Base-by-base conservation (phyloP, 106 monocot genomes). In the Acanthochlamys bracteata region DNA sequence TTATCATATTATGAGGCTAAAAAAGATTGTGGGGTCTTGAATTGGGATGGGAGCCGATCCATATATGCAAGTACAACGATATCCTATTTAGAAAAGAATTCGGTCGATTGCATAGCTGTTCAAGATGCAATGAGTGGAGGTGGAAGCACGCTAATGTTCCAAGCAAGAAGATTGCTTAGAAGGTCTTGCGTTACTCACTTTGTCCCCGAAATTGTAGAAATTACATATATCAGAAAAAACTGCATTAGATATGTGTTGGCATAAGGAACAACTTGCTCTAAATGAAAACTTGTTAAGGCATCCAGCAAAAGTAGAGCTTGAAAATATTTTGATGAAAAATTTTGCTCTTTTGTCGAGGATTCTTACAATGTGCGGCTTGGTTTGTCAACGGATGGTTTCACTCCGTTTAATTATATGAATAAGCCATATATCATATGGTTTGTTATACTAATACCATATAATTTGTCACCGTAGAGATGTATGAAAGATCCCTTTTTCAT, bases 311-410 rank as follows among this genome's bases (percentile, higher is more conserved):
- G 7, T 4, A n/a, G 33, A 60, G 26, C 60, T 57, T 60, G 20
- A 45, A 47, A 25, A 16, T 2, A 25, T 47, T 47, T 65, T 21
- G 47, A 47, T 49, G 24, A 22, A 0, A 21, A 45, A 47, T 22
- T 24, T 59, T 57, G 57, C 0, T 15, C 41, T 24, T 69, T 69
- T 69, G 11, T 41, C n/a, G 9, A 10, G 11, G 69, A 69, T 14
- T 2, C 41, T n/a, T 1, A 40, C 13, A 69, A 69, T 58, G 57
- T 69, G 39, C 19, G 57, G 42, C 19, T 69, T 4, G 57, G 69
- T 6, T 45, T 69, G 2, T 27, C 69, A 4, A 42, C 41, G 43
- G 41, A 69, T 69, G 69, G 54, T 4, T 69, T 69, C 41, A 69
- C 56, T 57, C 57, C 7, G 3, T 69, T 54, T 43, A 16, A 11